Evolutionary conservation across 306 rosid species (phyloP).

Genomic region (Prosopis cineraria): DNA sequence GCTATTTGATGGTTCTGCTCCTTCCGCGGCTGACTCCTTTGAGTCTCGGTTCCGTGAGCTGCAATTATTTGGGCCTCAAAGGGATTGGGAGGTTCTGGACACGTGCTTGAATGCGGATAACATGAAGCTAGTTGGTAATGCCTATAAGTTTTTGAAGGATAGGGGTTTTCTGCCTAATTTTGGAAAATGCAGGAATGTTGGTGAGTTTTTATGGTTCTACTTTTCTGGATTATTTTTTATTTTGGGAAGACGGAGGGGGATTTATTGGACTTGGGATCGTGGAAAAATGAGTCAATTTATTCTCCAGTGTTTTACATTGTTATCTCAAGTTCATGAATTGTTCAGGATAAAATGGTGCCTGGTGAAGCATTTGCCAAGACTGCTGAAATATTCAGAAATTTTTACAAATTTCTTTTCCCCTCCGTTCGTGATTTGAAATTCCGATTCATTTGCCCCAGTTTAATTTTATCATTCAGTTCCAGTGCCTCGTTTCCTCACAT

Average conservation of each 20-base stretch:
- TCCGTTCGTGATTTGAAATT: not conserved
- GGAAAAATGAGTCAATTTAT: not conserved
- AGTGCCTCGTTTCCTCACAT: not conserved
- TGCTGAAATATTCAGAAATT: not conserved
- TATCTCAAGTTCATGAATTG: not conserved
- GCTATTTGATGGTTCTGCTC: constrained; percentile 34
- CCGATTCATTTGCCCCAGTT: not conserved
- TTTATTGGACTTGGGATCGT: too few relatives aligned
- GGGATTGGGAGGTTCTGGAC: constrained; percentile 94
- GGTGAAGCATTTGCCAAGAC: not conserved
- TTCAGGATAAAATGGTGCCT: not conserved
- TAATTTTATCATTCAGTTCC: not conserved
- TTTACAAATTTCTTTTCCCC: not conserved
- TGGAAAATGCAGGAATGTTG: constrained; percentile 87
- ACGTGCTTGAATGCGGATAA: constrained; percentile 96
- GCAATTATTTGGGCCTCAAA: constrained; percentile 63
- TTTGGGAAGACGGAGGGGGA: too few relatives aligned
- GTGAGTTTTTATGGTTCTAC: constrained; percentile 36
- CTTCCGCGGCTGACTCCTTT: constrained; percentile 36
- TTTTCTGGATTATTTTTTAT: not conserved
- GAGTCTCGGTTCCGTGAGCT: constrained; percentile 52
- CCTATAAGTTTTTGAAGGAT: constrained; percentile 72
- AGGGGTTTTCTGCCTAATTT: constrained; percentile 85
- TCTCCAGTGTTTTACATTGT: not conserved
- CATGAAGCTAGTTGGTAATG: constrained; percentile 86